phyloP scores from a whole-genome alignment of 257 asterid species.

The Solanum rostratum region DNA sequence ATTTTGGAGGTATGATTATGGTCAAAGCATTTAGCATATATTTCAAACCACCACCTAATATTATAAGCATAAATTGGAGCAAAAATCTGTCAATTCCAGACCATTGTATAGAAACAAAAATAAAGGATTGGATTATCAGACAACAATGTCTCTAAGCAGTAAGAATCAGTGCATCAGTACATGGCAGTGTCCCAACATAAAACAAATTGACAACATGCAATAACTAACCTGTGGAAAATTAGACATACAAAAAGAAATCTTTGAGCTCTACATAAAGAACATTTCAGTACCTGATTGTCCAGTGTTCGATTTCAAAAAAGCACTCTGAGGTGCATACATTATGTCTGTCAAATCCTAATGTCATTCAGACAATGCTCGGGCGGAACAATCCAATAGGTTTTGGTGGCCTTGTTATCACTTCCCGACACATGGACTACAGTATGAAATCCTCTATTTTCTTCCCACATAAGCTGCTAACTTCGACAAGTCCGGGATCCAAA shows the following conservation, averaged over 20 bases:
- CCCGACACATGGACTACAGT: not conserved
- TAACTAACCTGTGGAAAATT: not conserved
- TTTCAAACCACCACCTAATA: not conserved
- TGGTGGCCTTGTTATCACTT: not conserved
- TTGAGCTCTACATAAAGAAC: not conserved
- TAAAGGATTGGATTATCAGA: not conserved
- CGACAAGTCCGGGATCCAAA: conserved; percentile 95
- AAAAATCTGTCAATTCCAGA: not conserved
- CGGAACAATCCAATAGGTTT: not conserved
- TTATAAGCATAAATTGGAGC: not conserved
- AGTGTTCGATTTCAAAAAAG: not conserved
- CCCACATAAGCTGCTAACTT: conserved; percentile 90
- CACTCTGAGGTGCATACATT: not conserved
- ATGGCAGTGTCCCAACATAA: not conserved
- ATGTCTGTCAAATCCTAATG: not conserved
- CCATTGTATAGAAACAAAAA: not conserved
- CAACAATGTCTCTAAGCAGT: not conserved
- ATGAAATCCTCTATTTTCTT: conserved; percentile 37
- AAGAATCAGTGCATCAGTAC: not conserved
- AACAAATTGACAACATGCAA: not conserved
- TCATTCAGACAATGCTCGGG: not conserved
- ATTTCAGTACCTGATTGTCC: not conserved
- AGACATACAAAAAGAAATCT: not conserved
- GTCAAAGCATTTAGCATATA: not conserved
- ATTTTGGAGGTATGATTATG: not conserved